Evolutionary conservation across 2,329 filamentous ascomycete genomes (phyloP).

Genomic region (Penicillium sp.): DNA sequence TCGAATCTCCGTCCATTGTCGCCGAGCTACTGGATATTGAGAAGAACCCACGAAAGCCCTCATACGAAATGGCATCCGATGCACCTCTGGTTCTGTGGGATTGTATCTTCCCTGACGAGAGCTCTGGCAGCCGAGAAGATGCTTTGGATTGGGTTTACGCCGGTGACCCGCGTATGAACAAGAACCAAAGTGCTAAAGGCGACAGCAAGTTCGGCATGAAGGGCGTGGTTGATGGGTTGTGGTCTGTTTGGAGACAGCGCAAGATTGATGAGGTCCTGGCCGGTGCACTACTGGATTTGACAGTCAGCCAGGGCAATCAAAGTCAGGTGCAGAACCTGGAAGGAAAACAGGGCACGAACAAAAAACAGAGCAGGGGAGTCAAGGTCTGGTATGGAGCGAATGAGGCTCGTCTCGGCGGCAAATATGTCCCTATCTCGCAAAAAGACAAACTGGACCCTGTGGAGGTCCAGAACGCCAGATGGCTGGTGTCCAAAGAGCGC

Average conservation of each 20-base stretch:
- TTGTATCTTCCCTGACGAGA: conserved; percentile 70
- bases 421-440: conserved; percentile 55
- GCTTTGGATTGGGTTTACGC: conserved; percentile 73
- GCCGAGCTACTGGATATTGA: conserved; percentile 68
- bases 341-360: conserved; percentile 19
- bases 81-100: conserved; percentile 92
- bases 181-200: conserved; percentile 42
- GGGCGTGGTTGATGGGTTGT: conserved; percentile 69
- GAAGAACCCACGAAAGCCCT: conserved; percentile 69
- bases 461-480: conserved; percentile 60
- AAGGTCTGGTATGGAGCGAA: conserved; percentile 59
- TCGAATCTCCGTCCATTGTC: conserved; percentile 71
- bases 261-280: conserved; percentile 90
- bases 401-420: conserved; percentile 50
- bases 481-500: conserved; percentile 50
- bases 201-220: conserved; percentile 60
- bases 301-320: conserved; percentile 43
- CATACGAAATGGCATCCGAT: conserved; percentile 87
- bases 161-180: conserved; percentile 56
- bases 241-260: conserved; percentile 73
- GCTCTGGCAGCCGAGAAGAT: conserved; percentile 51
- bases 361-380: conserved; percentile 39
- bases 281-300: conserved; percentile 64
- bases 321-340: conserved; percentile 24
- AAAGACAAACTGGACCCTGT: conserved; percentile 55